Base-by-base conservation (phyloP, 2,329 filamentous ascomycete species). In the Aureobasidium sp. region DNA sequence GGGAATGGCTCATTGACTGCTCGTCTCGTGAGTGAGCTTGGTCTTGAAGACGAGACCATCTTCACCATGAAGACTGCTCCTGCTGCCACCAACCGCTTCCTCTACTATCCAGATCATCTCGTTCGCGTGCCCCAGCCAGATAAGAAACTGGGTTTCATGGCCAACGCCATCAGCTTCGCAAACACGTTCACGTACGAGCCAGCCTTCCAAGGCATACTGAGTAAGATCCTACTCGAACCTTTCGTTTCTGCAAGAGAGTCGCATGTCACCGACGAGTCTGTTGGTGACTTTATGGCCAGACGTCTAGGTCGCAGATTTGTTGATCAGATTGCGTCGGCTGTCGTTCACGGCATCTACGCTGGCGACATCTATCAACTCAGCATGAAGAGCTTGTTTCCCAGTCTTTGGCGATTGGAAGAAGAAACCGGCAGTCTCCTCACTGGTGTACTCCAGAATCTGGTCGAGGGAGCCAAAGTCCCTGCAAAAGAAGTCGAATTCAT, bases 311-410 rank as follows among this genome's bases (percentile, higher is more conserved):
- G 75, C 19, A 67, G 73, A 29, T 58, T 86, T 6, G 81, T 81
- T 12, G 77, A 93, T 60, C 90, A 94, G 61, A 51, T 95, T 16
- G 70, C 82, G 6, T 95, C 89, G 4, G 89, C 84, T 1, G 65
- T 82, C 2, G 69, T 89, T 50, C 93, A 97, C 68, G 93, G 93
- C 37, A 89, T 97, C 55, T 95, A 94, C 68, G 93, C 90, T 19
- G 93, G 93, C 4, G 87, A 96, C 68, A 81, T 95, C 42, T 82
- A 87, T 66, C 78, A 85, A 64, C 74, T 97, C 47, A 95, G 90
- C 68, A 81, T 81, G 42, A 81, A 81, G 60, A 82, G 80, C 47
- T 72, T 86, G 35, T 65, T 85, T 34, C 70, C 84, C 8, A 60
- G 68, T 22, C 54, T 73, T 0, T 75, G 74, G 63, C 58, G 76